Evolutionary conservation across 1,139 yeast genomes (phyloP).

Genomic region (Geotrichum cucujoidarum): DNA sequence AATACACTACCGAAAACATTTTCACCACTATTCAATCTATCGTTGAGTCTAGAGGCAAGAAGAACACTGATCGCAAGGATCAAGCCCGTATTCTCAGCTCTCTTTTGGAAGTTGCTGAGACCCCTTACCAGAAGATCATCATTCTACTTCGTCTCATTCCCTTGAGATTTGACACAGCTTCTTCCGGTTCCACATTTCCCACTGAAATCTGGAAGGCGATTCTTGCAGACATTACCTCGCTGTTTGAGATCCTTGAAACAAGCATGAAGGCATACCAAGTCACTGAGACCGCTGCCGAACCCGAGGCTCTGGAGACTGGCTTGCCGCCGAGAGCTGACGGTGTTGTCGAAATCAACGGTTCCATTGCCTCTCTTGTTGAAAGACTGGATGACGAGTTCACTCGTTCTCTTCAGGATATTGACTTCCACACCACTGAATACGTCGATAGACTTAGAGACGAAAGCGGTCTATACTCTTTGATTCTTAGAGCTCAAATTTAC

Average conservation of each 20-base stretch:
- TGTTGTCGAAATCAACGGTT: constrained; percentile 71
- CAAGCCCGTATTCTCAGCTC: constrained; percentile 70
- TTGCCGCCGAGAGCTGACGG: constrained; percentile 74
- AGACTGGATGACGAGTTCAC: constrained; percentile 93
- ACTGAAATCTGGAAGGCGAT: constrained; percentile 75
- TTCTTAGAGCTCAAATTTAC: constrained; percentile 82
- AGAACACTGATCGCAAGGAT: constrained; percentile 78
- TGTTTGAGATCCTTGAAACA: constrained; percentile 65
- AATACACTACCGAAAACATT: constrained; percentile 44
- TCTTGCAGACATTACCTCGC: constrained; percentile 54
- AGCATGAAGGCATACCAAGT: constrained; percentile 59
- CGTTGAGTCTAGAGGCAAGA: constrained; percentile 91
- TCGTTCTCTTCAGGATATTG: constrained; percentile 79
- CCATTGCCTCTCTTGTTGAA: constrained; percentile 80
- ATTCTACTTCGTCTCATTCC: constrained; percentile 81
- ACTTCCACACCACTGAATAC: constrained; percentile 94
- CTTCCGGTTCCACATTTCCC: constrained; percentile 70
- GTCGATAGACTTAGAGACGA: constrained; percentile 89
- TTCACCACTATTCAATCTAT: constrained; percentile 71
- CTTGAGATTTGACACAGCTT: constrained; percentile 70
- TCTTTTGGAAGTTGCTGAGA: constrained; percentile 48
- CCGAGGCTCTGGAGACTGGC: constrained; percentile 68
- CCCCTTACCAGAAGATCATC: constrained; percentile 70
- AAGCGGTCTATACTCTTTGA: constrained; percentile 63
- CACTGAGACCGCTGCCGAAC: constrained; percentile 67